A percentile compares a stretch with the other conserved stretches of the same genome.
These are phyloP conservation scores for Saccharomycopsis sp. DNA, from an alignment of 805 yeast species.

Conservation along the genomic window DNA sequence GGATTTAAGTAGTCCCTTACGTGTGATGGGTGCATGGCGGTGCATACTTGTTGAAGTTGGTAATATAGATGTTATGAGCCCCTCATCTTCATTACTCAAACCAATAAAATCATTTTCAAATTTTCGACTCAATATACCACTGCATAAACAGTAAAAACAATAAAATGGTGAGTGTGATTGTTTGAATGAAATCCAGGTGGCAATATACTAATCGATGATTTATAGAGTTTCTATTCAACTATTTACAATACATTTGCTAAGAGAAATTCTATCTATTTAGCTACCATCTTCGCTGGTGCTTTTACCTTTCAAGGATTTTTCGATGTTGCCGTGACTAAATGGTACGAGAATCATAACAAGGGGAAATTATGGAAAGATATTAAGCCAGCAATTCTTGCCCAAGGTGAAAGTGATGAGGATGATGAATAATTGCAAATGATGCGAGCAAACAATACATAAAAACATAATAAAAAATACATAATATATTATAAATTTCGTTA, in stretches of 20 bases:
- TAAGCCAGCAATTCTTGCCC: conserved; percentile 49
- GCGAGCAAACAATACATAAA: neutral
- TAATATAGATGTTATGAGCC: no score
- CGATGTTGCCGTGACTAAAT: conserved; percentile 57
- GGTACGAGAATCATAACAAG: conserved; percentile 73
- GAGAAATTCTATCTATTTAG: conserved; percentile 87
- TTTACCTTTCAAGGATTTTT: conserved; percentile 78
- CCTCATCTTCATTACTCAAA: no score
- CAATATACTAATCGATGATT: no score
- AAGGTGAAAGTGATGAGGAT: conserved; percentile 53
- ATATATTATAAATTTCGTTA: neutral
- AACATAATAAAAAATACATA: neutral
- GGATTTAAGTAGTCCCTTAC: no score
- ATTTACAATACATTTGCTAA: conserved; percentile 62
- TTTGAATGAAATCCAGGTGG: no score
- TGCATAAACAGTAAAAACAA: no score
- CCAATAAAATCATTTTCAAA: no score
- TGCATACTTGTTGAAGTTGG: no score
- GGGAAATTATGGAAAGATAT: conserved; percentile 86
- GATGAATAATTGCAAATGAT: conserved; percentile 24
- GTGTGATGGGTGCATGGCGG: no score
- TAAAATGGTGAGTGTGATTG: no score
- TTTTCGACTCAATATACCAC: no score
- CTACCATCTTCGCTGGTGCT: conserved; percentile 74
- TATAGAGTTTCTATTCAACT: neutral